Conservation (phyloP, 306 rosid species). For the Prosopis cineraria region DNA sequence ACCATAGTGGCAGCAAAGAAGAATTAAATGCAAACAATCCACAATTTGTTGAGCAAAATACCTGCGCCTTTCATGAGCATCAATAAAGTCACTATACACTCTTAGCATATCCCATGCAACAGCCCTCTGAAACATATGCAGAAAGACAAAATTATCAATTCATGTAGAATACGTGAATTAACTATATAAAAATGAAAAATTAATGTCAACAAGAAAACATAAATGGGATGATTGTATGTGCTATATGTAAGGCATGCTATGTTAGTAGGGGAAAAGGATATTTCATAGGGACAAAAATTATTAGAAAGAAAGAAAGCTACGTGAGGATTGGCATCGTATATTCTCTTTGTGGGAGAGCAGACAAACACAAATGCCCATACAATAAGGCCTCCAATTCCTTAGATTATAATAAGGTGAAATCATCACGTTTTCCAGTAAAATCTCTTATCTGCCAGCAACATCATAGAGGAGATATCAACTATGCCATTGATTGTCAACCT, state of each 20-base stretch:
- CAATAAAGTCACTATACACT: slow-evolving; percentile 74
- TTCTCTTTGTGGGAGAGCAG: neutral
- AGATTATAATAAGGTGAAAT: neutral
- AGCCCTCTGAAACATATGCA: slow-evolving; percentile 60
- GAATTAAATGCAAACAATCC: slow-evolving; percentile 22
- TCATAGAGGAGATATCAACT: neutral
- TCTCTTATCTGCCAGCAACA: neutral
- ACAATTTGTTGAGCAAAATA: slow-evolving; percentile 33
- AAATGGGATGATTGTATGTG: neutral
- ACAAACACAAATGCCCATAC: neutral
- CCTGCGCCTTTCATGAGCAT: slow-evolving; percentile 93
- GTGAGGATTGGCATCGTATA: neutral
- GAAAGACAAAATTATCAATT: slow-evolving; percentile 27
- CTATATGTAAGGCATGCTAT: neutral
- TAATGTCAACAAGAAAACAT: neutral
- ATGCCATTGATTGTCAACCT: slow-evolving; percentile 13
- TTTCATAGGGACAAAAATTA: neutral
- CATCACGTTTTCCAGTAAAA: neutral
- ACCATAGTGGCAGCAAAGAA: slow-evolving; percentile 12
- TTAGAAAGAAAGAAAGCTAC: neutral
- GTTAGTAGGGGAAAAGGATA: neutral
- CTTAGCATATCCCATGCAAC: slow-evolving; percentile 97
- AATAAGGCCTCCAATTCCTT: neutral
- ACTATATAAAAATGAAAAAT: slow-evolving; percentile 21
- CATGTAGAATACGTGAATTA: slow-evolving; percentile 24